phyloP scores from a whole-genome alignment of 2,329 filamentous ascomycete genomes.

The Cladophialophora yegresii region DNA sequence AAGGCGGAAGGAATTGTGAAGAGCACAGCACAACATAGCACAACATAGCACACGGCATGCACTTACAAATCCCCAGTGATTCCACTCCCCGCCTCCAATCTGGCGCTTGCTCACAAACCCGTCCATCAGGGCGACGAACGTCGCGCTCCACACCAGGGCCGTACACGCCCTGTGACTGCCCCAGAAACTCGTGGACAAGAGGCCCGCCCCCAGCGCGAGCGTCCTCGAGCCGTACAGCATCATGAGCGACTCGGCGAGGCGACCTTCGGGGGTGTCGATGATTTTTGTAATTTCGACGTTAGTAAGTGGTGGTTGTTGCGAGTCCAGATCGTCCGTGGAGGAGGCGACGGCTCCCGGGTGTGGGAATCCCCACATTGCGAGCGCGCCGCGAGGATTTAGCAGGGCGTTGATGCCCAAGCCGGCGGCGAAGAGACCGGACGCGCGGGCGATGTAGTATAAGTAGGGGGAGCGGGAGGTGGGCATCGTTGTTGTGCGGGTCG shows the following conservation, averaged over 20 bases:
- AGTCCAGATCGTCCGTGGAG: neutral
- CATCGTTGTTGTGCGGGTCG: neutral
- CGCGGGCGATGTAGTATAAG: neutral
- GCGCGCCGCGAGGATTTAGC: conserved; percentile 4
- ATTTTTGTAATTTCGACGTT: neutral
- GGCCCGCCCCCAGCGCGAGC: conserved; percentile 2
- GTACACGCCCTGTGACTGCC: conserved; percentile 4
- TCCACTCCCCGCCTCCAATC: conserved; percentile 16
- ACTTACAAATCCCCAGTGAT: conserved; percentile 9
- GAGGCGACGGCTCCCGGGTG: conserved; percentile 6
- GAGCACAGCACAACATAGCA: neutral
- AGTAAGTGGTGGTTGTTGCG: no score
- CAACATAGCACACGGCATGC: neutral
- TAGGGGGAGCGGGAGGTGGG: conserved; percentile 2
- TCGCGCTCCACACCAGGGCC: neutral
- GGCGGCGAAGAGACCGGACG: conserved; percentile 5
- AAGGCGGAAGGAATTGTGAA: no score
- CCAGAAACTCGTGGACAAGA: conserved; percentile 4
- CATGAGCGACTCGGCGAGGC: conserved; percentile 13
- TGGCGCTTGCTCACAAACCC: conserved; percentile 10
- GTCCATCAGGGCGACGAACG: conserved; percentile 7
- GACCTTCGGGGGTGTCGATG: conserved; percentile 12
- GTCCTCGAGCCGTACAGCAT: conserved; percentile 15
- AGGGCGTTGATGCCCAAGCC: conserved; percentile 11
- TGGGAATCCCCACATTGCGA: conserved; percentile 12